Evolutionary conservation across 2,329 filamentous ascomycete genomes (phyloP).

Genomic region (Sporothrix globosa): DNA sequence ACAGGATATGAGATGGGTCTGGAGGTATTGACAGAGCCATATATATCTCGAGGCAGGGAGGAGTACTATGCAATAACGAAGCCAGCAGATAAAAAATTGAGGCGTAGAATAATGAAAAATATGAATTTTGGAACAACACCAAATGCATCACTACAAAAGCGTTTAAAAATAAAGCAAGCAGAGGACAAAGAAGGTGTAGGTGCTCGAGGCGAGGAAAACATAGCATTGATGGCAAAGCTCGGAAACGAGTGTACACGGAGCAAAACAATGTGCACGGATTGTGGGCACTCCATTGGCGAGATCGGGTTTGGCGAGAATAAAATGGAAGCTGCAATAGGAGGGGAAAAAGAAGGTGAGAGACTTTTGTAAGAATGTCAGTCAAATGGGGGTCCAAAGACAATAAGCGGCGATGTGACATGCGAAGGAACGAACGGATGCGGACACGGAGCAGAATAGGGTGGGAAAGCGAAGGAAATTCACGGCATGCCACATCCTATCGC

Average conservation of each 20-base stretch:
- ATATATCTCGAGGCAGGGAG: constrained; percentile 17
- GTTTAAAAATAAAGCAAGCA: neutral
- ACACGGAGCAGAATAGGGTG: neutral
- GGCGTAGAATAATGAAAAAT: neutral
- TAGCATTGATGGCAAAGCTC: neutral
- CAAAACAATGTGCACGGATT: constrained; percentile 22
- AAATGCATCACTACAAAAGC: neutral
- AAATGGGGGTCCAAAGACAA: neutral
- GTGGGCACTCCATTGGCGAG: constrained; percentile 27
- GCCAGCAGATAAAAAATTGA: neutral
- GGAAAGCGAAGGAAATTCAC: neutral
- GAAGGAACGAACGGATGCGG: neutral
- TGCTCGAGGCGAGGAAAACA: neutral
- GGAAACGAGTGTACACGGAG: constrained; percentile 19
- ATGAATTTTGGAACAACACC: neutral
- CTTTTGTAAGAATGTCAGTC: neutral
- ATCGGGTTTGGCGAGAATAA: constrained; percentile 20
- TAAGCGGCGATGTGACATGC: neutral
- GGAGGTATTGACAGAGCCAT: constrained; percentile 22
- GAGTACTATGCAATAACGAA: neutral
- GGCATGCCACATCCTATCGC: constrained; percentile 8
- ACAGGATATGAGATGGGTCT: constrained; percentile 17
- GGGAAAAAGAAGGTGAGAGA: neutral
- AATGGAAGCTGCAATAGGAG: neutral
- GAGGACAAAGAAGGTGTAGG: neutral